Base-by-base conservation (phyloP, 2,329 filamentous ascomycete genomes). In the Neonectria hederae region DNA sequence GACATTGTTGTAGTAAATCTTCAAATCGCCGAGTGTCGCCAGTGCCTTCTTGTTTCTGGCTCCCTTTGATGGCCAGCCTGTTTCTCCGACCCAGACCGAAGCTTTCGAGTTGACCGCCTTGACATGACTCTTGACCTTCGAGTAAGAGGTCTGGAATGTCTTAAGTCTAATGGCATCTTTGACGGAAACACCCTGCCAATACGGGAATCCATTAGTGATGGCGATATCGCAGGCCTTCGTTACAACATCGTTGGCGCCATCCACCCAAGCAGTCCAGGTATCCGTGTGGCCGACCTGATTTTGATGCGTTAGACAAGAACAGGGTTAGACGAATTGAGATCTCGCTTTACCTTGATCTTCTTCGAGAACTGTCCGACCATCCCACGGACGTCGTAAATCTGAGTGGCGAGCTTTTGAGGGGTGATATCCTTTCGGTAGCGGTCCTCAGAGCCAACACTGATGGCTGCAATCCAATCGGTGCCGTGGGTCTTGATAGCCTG, bases 251-350 rank as follows among this genome's bases (percentile, higher is more conserved):
- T 72, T 72, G 54, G 60, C 51, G 10, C 70, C 68, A 35, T 72
- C 70, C 13, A 72, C 70, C 70, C 70, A 72, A 3, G 70, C 70
- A 5, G 68, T 72, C 70, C 70, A 72, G 2, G 70, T 72, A 38
- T 72, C 70, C 24, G 66, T 72, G 56, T 72, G 70, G 32, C 70
- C 70, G 40, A 72, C 70, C 66, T 68, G 7, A 11, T 32, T 4
- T n/a, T 28, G 14, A 3, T 19, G 26, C 9, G 54, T 68, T 32
- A 68, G 60, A 64, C 6, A 40, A 51, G 5, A 26, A 42, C 10
- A 2, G 11, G n/a, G 7, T 40, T 8, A 2, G 17, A 8, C 9
- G 21, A 49, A 10, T 0, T n/a, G 32, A 32, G 19, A 13, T 9
- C 6, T 42, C 24, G 3, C 32, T 40, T 22, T 54, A 66, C 66